Conservation (phyloP, 2,329 filamentous ascomycete genomes). For the Westerdykella ornata region DNA sequence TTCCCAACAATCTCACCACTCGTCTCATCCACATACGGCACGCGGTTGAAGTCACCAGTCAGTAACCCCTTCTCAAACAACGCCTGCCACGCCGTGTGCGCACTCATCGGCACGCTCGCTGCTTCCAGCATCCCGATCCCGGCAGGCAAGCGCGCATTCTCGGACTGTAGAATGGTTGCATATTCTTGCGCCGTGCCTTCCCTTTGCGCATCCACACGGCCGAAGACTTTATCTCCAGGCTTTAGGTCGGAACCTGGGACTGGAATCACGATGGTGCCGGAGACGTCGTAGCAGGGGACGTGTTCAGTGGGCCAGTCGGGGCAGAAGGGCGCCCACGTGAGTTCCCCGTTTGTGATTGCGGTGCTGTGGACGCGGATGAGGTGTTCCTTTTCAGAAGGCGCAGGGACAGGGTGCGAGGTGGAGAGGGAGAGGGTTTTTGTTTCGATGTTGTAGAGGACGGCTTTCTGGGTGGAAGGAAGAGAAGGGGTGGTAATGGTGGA, state of each 20-base stretch:
- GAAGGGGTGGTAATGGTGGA: neutral
- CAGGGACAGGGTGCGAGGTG: conserved; percentile 7
- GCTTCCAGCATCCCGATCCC: conserved; percentile 32
- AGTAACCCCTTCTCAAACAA: conserved; percentile 33
- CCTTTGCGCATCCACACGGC: conserved; percentile 23
- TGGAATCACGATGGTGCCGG: conserved; percentile 37
- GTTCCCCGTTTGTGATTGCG: conserved; percentile 41
- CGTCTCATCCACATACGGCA: conserved; percentile 4
- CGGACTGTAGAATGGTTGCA: conserved; percentile 27
- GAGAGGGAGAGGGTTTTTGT: conserved; percentile 11
- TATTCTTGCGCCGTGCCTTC: conserved; percentile 38
- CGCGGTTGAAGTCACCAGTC: conserved; percentile 6
- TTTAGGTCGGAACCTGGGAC: conserved; percentile 36
- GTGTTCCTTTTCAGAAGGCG: conserved; percentile 23
- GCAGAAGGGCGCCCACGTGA: conserved; percentile 34
- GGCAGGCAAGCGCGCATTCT: conserved; percentile 35
- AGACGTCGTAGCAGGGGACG: conserved; percentile 41
- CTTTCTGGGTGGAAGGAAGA: conserved; percentile 13
- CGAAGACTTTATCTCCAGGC: conserved; percentile 24
- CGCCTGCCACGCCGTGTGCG: conserved; percentile 42
- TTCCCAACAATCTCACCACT: conserved; percentile 6
- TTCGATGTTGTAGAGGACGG: conserved; percentile 15
- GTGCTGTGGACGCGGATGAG: conserved; percentile 38
- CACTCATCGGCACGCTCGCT: conserved; percentile 38
- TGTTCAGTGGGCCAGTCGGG: conserved; percentile 19